Evolutionary conservation across 805 yeast species (phyloP).

Genomic region (Candida maesae): DNA sequence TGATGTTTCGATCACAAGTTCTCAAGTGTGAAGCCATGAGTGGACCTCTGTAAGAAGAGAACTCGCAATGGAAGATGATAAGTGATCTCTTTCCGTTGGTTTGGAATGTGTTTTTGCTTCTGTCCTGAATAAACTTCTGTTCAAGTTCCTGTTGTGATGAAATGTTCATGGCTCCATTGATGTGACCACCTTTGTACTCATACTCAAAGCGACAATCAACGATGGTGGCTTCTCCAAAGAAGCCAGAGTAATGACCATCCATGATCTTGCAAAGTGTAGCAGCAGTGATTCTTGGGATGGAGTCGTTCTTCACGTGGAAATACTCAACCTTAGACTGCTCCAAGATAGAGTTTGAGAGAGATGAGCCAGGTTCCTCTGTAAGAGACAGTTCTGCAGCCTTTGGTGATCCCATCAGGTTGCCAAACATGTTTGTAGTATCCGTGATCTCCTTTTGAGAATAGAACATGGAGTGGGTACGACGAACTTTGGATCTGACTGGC

Average conservation of each 20-base stretch:
- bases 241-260: constrained; percentile 47
- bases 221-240: constrained; percentile 43
- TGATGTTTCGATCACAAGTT: constrained; percentile 72
- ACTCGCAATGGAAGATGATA: constrained; percentile 91
- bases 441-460: constrained; percentile 49
- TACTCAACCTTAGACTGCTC: constrained; percentile 37
- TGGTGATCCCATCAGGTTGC: constrained; percentile 25
- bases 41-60: constrained; percentile 92
- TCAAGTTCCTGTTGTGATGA: constrained; percentile 70
- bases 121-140: constrained; percentile 38
- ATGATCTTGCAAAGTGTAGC: constrained; percentile 54
- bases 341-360: constrained; percentile 16
- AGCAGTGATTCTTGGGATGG: constrained; percentile 66
- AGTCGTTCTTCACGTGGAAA: constrained; percentile 47
- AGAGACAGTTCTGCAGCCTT: constrained; percentile 4
- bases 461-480: constrained; percentile 69
- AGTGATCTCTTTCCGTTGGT: constrained; percentile 36
- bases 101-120: constrained; percentile 15
- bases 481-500: constrained; percentile 35
- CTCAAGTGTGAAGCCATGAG: constrained; percentile 83
- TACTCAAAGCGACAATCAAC: constrained; percentile 92
- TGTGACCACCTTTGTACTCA: constrained; percentile 92
- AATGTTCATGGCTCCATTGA: constrained; percentile 75
- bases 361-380: constrained; percentile 12
- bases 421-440: constrained; percentile 32